Evolutionary conservation across 495 filamentous ascomycete species (phyloP), one percentile per base, ranked within the genome.

Genomic region (Viridothelium virens): DNA sequence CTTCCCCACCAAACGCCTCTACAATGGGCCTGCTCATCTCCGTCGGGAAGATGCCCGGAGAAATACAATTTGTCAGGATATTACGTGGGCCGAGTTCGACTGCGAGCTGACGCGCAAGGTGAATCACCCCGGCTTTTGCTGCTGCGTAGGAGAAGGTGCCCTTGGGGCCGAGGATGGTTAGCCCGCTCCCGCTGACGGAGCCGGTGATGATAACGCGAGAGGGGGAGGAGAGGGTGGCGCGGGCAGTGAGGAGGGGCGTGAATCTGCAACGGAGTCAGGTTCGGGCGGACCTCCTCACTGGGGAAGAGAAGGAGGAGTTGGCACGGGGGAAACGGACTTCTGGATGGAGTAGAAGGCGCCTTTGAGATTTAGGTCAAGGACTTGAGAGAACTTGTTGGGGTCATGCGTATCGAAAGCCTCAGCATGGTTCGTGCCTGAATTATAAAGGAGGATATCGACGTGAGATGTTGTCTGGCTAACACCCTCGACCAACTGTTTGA

Each of bases 141-240:
- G 62, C 62, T 9, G 62, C 62, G 31, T 64, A 64, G n/a, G 59
- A 53, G 48, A 14, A 53, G 48, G 48, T 53, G 48, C 48, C 48
- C 11, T 14, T 9, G 18, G 10, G 2, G 48, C 48, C 48, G 18
- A 53, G 48, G 18, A 5, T n/a, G 11, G 10, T 53, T 0, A 25
- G 48, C 11, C 48, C 18, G 18, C 10, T 53, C 11, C 48, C 48
- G 11, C 11, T 14, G 48, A 25, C 18, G 18, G 48, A 53, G 48
- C 10, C 18, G 48, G 48, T 53, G 18, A 53, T n/a, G 48, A 53
- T 14, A n/a, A 53, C 48, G 18, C 48, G 48, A 18, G 48, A 53
- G 12, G 2, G 48, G 48, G 48, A 53, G 48, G 48, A 5, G 16
- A 53, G 18, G 12, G 11, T 53, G 11, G 48, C 18, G 18, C 11